A percentile compares a stretch with the other conserved stretches of the same genome.
These are phyloP conservation scores for Fragaria ananassa DNA, from an alignment of 306 rosid species.

Conservation along the genomic window DNA sequence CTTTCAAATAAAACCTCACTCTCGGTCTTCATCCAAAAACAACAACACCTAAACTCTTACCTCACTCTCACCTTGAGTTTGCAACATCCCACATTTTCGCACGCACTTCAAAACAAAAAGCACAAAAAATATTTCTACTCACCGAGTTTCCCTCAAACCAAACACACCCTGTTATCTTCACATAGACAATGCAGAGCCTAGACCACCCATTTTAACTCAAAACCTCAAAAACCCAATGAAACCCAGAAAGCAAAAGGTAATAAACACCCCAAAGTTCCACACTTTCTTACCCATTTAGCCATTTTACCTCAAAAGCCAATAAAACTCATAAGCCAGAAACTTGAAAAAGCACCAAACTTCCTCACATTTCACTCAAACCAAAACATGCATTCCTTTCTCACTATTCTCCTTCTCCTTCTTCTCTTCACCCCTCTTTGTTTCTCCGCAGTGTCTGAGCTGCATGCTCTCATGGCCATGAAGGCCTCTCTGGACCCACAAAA, in stretches of 20 bases:
- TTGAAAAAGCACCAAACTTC: neutral
- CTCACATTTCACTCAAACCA: constrained; percentile 21
- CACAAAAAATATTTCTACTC: neutral
- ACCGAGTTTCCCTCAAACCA: constrained; percentile 21
- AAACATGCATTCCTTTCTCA: constrained; percentile 31
- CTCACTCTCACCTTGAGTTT: neutral
- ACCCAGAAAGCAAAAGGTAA: neutral
- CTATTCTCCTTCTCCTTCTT: constrained; percentile 15
- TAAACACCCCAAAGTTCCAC: neutral
- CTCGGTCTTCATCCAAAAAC: neutral
- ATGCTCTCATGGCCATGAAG: constrained; percentile 39
- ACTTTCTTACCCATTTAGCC: neutral
- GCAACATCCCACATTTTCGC: constrained; percentile 14
- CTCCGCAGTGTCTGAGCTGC: constrained; percentile 34
- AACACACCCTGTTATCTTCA: constrained; percentile 11
- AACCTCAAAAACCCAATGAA: constrained; percentile 2
- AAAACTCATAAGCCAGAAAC: neutral
- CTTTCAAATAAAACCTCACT: constrained; percentile 1
- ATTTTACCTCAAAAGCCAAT: neutral
- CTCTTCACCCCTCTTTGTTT: constrained; percentile 20
- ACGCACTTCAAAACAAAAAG: constrained; percentile 1
- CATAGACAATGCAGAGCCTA: neutral
- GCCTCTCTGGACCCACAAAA: constrained; percentile 47
- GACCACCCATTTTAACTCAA: constrained; percentile 3
- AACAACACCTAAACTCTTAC: neutral